These are phyloP conservation scores for Mortierella sp. DNA, from an alignment of 371 early-diverging fungal genomes.

Conservation along the genomic window DNA sequence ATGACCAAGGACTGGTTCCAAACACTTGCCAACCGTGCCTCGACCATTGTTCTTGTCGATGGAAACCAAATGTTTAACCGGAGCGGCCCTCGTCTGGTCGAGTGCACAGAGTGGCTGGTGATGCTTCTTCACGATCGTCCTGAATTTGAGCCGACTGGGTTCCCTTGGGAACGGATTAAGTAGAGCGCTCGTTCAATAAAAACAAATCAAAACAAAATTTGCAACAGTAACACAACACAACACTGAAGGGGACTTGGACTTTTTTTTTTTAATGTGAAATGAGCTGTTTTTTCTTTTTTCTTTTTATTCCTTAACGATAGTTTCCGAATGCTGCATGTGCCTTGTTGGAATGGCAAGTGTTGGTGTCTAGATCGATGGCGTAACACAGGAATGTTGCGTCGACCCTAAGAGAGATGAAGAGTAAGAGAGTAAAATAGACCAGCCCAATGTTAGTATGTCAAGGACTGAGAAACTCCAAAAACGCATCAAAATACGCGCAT, in stretches of 20 bases:
- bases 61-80: conserved; percentile 72
- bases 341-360: conserved; percentile 66
- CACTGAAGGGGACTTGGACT: no score
- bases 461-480: no score
- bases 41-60: conserved; percentile 53
- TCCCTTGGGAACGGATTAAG: conserved; percentile 53
- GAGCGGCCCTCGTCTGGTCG: conserved; percentile 62
- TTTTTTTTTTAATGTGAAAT: no score
- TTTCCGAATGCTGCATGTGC: conserved; percentile 61
- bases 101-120: conserved; percentile 78
- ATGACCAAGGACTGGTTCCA: conserved; percentile 55
- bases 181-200: conserved; percentile 2
- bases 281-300: not conserved
- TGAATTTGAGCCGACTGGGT: conserved; percentile 47
- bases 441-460: not conserved
- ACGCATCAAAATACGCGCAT: no score
- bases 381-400: conserved; percentile 85
- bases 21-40: conserved; percentile 28
- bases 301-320: conserved; percentile 5
- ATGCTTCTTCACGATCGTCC: conserved; percentile 73
- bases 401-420: conserved; percentile 57
- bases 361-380: conserved; percentile 81
- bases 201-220: no score
- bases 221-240: no score
- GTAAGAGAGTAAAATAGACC: conserved; percentile 3